These are phyloP conservation scores for Xylaria longipes DNA, from an alignment of 495 filamentous ascomycete species.

Conservation along the genomic window DNA sequence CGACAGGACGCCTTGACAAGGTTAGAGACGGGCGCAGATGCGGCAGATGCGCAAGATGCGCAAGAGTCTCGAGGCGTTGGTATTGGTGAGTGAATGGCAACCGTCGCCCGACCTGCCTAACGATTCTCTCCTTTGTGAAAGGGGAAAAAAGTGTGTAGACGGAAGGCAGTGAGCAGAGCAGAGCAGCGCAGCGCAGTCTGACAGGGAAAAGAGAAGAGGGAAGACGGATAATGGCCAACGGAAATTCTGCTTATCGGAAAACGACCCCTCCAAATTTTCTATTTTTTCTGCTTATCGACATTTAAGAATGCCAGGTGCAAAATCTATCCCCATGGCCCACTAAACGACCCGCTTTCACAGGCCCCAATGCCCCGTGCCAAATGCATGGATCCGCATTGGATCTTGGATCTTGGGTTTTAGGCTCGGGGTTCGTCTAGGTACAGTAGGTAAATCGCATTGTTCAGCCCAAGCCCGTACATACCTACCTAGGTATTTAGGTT, in stretches of 20 bases:
- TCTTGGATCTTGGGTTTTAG: background rate
- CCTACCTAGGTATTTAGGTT: background rate
- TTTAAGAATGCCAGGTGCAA: background rate
- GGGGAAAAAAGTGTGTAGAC: slow-evolving; percentile 12
- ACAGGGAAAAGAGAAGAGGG: background rate
- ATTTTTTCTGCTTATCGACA: slow-evolving; percentile 25
- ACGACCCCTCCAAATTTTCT: slow-evolving; percentile 20
- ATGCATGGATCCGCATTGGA: slow-evolving; percentile 1
- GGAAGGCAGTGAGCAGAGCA: background rate
- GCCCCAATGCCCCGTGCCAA: slow-evolving; percentile 2
- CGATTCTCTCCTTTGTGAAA: slow-evolving; percentile 20
- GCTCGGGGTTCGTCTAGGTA: background rate
- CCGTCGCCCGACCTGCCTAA: slow-evolving; percentile 10
- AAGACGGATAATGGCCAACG: slow-evolving; percentile 1
- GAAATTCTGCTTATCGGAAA: slow-evolving; percentile 24
- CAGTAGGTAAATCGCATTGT: background rate
- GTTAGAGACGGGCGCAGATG: background rate
- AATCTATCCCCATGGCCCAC: background rate
- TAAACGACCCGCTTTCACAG: background rate
- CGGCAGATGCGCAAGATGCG: slow-evolving; percentile 14
- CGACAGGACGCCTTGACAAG: slow-evolving; percentile 2
- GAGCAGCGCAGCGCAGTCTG: slow-evolving; percentile 11
- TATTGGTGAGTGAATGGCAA: background rate
- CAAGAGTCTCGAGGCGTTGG: slow-evolving; percentile 17
- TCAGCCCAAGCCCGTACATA: background rate